Evolutionary conservation across 2,329 filamentous ascomycete species (phyloP), one percentile per base, ranked within the genome.

Genomic region (Fusarium virguliforme): DNA sequence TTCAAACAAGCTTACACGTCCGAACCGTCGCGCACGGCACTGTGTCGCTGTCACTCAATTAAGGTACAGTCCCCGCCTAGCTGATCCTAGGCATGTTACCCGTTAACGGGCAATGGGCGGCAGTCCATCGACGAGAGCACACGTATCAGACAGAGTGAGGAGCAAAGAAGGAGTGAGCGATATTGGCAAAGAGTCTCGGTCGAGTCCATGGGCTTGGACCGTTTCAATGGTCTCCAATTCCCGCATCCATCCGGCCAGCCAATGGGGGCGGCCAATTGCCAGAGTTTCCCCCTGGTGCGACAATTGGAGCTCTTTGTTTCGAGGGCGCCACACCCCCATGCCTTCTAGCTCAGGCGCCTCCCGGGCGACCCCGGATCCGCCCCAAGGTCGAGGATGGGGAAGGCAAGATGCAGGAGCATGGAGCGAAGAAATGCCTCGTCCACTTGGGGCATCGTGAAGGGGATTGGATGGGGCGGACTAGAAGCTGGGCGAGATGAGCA

Each of bases 361-460:
- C 74, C 74, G 74, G 74, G 65, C 73, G 66, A 76, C 74, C 74
- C 74, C 74, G 74, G 74, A 76, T 76, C 73, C 74, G 73, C 74
- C 18, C 62, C 70, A 62, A 70, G 61, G 67, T 71, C 70, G 71
- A 68, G 56, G 67, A 76, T 73, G 72, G 73, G 71, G 74, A 67
- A 75, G 40, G 43, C 43, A 48, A 72, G 28, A 37, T 54, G 66
- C 66, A 69, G 22, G 43, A 68, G 54, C 64, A 63, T 67, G 60
- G 70, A 72, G 64, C 70, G 71, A 76, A 74, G 74, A 76, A 76
- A 76, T 76, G 74, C 74, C 74, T 76, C 74, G 74, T 70, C 64
- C 72, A 71, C 70, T 72, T 67, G 64, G 26, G 43, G 62, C 64
- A 50, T 48, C 38, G 66, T 65, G 54, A 67, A 65, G 71, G 58